Conservation (phyloP, 352 stramenopile genomes). For the Globisporangium camurandrum region DNA sequence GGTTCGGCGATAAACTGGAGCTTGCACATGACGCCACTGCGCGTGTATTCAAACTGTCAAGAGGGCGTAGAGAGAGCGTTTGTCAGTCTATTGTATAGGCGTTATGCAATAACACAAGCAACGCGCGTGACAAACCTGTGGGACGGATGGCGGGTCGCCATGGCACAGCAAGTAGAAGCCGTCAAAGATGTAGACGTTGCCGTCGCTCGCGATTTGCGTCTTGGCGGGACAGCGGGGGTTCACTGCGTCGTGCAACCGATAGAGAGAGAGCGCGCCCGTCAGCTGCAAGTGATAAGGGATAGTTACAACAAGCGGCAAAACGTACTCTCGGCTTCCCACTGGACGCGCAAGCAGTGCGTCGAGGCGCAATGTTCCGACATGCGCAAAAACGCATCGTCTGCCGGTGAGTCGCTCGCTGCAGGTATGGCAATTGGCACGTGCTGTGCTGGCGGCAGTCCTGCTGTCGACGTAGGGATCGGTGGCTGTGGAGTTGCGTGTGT, state of each 20-base stretch:
- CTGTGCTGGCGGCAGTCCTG: neutral
- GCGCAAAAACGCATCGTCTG: conserved; percentile 39
- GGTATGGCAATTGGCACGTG: conserved; percentile 1
- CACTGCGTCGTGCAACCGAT: conserved; percentile 30
- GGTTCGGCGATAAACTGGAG: conserved; percentile 61
- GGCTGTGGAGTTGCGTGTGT: neutral
- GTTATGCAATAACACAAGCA: neutral
- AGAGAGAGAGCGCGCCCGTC: no score
- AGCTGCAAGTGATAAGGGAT: neutral
- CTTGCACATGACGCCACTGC: conserved; percentile 70
- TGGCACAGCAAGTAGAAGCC: conserved; percentile 83
- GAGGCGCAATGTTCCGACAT: conserved; percentile 61
- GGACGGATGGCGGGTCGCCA: conserved; percentile 38
- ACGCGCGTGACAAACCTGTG: conserved; percentile 26
- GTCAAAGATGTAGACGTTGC: conserved; percentile 72
- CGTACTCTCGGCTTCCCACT: conserved; percentile 78
- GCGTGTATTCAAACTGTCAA: conserved; percentile 75
- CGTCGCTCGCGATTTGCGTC: conserved; percentile 59
- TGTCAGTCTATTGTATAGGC: neutral
- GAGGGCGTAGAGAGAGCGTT: neutral
- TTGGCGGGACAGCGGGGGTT: conserved; percentile 67
- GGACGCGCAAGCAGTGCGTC: conserved; percentile 57
- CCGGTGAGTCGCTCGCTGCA: conserved; percentile 3
- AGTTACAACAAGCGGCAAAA: neutral
- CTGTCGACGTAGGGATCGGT: neutral